phyloP scores from a whole-genome alignment of 192 early-diverging fungal species.

The Funneliformis mosseae region DNA sequence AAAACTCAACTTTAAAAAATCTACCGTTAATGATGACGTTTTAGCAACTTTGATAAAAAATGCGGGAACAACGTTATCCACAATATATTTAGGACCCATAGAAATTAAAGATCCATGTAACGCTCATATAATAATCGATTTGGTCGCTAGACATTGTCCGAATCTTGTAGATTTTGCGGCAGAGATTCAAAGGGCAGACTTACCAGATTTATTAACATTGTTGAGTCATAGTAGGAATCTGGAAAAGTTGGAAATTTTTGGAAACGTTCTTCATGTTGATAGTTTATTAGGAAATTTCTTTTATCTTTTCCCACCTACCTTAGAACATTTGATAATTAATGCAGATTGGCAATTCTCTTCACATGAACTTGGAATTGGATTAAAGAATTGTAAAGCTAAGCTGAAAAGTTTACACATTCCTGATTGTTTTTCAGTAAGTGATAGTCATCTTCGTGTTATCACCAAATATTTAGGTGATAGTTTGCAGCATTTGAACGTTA shows the following conservation, averaged over 20 bases:
- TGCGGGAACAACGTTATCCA: not conserved
- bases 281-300: not conserved
- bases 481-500: not conserved
- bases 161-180: not conserved
- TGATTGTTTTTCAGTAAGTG: not conserved
- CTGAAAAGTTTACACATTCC: not conserved
- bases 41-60: not conserved
- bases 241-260: not conserved
- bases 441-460: not conserved
- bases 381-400: not conserved
- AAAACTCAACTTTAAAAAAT: not conserved
- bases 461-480: not conserved
- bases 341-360: not conserved
- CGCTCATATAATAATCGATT: not conserved
- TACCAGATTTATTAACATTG: not conserved
- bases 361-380: not conserved
- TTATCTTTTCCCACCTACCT: not conserved
- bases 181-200: not conserved
- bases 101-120: not conserved
- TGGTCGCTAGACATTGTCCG: not conserved
- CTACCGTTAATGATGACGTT: not conserved
- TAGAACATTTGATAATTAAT: constrained; percentile 12
- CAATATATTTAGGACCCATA: not conserved
- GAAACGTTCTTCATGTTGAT: not conserved
- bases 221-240: not conserved